Base-by-base conservation (phyloP, 345 rosid species). In the Lepidium aucheri region DNA sequence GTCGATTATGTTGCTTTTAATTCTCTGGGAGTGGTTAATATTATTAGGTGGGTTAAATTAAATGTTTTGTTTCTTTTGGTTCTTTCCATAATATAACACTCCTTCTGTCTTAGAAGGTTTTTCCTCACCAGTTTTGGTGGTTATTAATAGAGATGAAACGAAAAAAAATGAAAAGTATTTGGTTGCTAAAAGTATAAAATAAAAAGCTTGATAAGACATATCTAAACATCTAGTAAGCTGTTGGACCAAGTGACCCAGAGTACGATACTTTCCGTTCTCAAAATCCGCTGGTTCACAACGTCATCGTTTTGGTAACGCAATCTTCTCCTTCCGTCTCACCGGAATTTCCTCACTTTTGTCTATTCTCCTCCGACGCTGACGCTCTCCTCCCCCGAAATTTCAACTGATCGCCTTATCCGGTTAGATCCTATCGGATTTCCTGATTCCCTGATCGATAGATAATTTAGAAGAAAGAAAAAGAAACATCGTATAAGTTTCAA, bases 301-400 rank as follows among this genome's bases (percentile, higher is more conserved):
- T 20, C 55, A 30, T 18, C 54, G 61, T 69, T 60, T 39, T 0
- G 4, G 42, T 4, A 69, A 69, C 74, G 30, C 38, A 49, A 62
- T 35, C 65, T 57, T 46, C 64, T 45, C 47, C 43, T 43, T 20
- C 71, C 55, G 4, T 53, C 70, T 41, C 58, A 17, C 73, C 73
- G 59, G 66, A 39, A 60, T 33, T 39, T 51, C 33, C 67, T 69
- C 43, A 17, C 53, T 59, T 28, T 24, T 38, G 40, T 32, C 12
- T 51, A 3, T 15, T 49, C 50, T 13, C 43, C 44, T 47, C 60
- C 45, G 45, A 34, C 45, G 45, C 52, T 30, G 32, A 9, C 60
- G 71, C 17, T 28, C 34, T 40, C 14, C 4, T 20, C 68, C 68
- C 43, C 30, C 60, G 30, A 46, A 11, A 63, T 20, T 67, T 42